phyloP scores from a whole-genome alignment of 805 yeast genomes.

The Ogataea nonfermentans region DNA sequence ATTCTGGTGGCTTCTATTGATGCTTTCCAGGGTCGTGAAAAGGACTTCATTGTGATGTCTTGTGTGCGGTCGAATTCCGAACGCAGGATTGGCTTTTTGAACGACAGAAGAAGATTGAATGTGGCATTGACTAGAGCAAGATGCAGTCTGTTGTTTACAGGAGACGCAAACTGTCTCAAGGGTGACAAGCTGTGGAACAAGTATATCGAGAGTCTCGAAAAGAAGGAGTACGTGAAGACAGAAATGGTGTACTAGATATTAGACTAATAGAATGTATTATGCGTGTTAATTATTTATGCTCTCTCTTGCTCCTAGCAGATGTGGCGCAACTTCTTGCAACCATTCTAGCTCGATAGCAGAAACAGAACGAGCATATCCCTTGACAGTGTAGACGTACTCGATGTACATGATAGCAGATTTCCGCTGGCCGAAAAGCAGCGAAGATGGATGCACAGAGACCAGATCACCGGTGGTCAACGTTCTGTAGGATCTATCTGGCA shows the following conservation, averaged over 20 bases:
- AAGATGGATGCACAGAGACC: conserved; percentile 87
- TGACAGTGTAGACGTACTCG: conserved; percentile 89
- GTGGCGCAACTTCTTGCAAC: conserved; percentile 81
- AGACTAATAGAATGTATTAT: not conserved
- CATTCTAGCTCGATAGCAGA: conserved; percentile 77
- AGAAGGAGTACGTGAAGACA: conserved; percentile 32
- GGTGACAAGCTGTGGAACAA: conserved; percentile 52
- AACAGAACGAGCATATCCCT: conserved; percentile 91
- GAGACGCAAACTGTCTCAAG: conserved; percentile 52
- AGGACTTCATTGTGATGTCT: conserved; percentile 73
- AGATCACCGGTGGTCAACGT: conserved; percentile 83
- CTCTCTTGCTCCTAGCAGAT: conserved; percentile 46
- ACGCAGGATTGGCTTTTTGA: conserved; percentile 60
- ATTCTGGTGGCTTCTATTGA: conserved; percentile 64
- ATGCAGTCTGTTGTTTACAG: conserved; percentile 58
- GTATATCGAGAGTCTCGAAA: conserved; percentile 42
- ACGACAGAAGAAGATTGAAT: conserved; percentile 60
- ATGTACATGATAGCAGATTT: conserved; percentile 90
- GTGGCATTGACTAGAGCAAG: conserved; percentile 74
- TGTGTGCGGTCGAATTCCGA: conserved; percentile 67
- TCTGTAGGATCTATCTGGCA: conserved; percentile 91
- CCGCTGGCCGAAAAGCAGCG: conserved; percentile 76
- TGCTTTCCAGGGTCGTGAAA: conserved; percentile 91
- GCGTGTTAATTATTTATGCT: conserved; percentile 1
- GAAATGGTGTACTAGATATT: conserved; percentile 6